A percentile compares a stretch with the other conserved stretches of the same genome.
These are phyloP conservation scores for Talaromyces sp. DNA, from an alignment of 2,329 filamentous ascomycete species.

Conservation along the genomic window DNA sequence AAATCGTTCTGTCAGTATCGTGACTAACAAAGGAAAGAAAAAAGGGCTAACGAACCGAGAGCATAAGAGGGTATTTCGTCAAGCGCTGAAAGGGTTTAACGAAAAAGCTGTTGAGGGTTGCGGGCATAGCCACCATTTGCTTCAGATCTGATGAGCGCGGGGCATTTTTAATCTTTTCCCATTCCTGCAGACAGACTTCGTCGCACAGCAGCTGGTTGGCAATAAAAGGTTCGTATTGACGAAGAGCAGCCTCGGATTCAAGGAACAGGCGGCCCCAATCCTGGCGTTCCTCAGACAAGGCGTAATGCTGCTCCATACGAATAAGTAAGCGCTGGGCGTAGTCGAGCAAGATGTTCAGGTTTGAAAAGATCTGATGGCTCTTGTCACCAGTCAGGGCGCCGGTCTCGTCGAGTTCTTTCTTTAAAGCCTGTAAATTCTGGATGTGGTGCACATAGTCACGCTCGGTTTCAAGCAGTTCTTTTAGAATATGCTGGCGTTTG, in stretches of 20 bases:
- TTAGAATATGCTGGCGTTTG: slow-evolving; percentile 80
- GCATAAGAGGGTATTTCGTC: slow-evolving; percentile 85
- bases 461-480: slow-evolving; percentile 89
- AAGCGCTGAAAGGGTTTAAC: slow-evolving; percentile 95
- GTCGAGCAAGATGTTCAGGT: slow-evolving; percentile 89
- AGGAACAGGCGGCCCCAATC: slow-evolving; percentile 94
- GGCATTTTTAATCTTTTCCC: slow-evolving; percentile 75
- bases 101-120: slow-evolving; percentile 83
- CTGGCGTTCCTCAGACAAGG: slow-evolving; percentile 66
- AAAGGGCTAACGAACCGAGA: slow-evolving; percentile 56
- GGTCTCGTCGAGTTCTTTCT: slow-evolving; percentile 81
- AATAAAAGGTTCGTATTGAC: slow-evolving; percentile 94
- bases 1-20: slow-evolving; percentile 10
- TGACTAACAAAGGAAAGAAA: neutral
- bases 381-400: slow-evolving; percentile 83
- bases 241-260: slow-evolving; percentile 77
- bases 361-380: slow-evolving; percentile 92
- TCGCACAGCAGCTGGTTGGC: slow-evolving; percentile 92
- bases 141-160: slow-evolving; percentile 58
- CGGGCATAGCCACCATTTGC: slow-evolving; percentile 77
- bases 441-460: slow-evolving; percentile 97
- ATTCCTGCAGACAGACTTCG: slow-evolving; percentile 73
- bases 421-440: slow-evolving; percentile 87
- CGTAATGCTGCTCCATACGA: slow-evolving; percentile 91
- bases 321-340: slow-evolving; percentile 95